Percentiles rank a stretch among this genome's conserved stretches.
These are phyloP conservation scores for Boletus pseudo-olivaceus DNA, from an alignment of 768 basidiomycete species.

Conservation along the genomic window DNA sequence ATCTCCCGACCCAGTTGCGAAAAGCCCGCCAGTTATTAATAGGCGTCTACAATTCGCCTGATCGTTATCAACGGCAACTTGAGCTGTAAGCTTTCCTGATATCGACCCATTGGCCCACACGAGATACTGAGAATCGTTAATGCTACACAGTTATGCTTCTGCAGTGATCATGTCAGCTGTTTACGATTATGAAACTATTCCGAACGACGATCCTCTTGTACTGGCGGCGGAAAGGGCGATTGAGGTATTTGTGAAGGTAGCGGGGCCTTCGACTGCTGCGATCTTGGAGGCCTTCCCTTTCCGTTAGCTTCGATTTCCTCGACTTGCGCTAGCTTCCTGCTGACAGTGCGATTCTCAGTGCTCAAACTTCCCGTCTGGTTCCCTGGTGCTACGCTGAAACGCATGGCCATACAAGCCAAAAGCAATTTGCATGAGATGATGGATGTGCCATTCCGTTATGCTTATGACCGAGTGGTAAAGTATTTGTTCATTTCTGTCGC, in stretches of 20 bases:
- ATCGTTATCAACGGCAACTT: conserved; percentile 26
- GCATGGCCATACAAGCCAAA: conserved; percentile 29
- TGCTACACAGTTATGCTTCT: conserved; percentile 28
- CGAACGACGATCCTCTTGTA: conserved; percentile 27
- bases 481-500: neutral
- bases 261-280: conserved; percentile 24
- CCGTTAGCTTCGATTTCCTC: conserved; percentile 21
- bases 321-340: neutral
- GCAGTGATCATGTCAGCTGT: conserved; percentile 32
- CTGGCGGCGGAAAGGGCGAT: conserved; percentile 31
- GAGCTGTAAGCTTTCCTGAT: conserved; percentile 26
- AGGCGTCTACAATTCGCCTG: conserved; percentile 22
- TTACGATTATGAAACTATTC: conserved; percentile 32
- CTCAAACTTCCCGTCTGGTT: conserved; percentile 33
- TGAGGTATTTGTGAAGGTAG: conserved; percentile 20
- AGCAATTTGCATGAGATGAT: conserved; percentile 28
- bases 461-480: conserved; percentile 24
- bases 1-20: conserved; percentile 26
- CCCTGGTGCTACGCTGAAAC: conserved; percentile 33
- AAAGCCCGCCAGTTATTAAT: conserved; percentile 27
- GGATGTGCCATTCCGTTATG: conserved; percentile 29
- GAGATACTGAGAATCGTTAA: conserved; percentile 1
- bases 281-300: conserved; percentile 32
- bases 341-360: conserved; percentile 23
- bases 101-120: neutral